Base-by-base conservation (phyloP, 768 basidiomycete genomes). In the Tylopilus sp. region DNA sequence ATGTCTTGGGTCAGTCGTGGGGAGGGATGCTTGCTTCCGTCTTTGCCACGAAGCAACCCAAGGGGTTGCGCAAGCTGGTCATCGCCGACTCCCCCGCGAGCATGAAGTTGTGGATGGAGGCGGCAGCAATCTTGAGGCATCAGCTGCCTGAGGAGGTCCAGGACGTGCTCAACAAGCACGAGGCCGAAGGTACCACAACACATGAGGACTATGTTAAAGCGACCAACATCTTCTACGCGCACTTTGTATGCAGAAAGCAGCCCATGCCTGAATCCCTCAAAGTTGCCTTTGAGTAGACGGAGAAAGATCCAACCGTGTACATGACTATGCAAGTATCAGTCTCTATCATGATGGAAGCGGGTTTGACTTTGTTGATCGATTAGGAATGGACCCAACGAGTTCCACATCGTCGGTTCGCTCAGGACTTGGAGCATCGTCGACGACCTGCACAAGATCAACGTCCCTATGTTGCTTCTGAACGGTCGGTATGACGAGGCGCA, bases 221-320 rank as follows among this genome's bases (percentile, higher is more conserved):
- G 12, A 71, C 74, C 54, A 45, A 48, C 1, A 61, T 69, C 22
- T 82, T 75, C 63, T 77, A 75, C 55, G 65, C 67, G 9, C 64
- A 64, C 15, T 73, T 77, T 53, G 23, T 76, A 11, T 82, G 79
- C 58, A 66, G 71, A 23, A 4, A 76, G 10, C 59, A 77, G 33
- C 79, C 79, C 0, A 69, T 70, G 64, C 81, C 82, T 0, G 50
- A 69, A 36, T 64, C 72, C 9, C 60, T 81, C 5, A 15, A 57
- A 6, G 51, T 55, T 31, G 51, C 69, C 26, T 66, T 79, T 42
- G 65, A 51, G 18, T 63, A 58, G 53, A 41, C 73, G 6, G 72
- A 70, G 6, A 67, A 72, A 36, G 79, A 81, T 48, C 67, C 74
- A 4, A 81, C 79, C 0, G 78, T 80, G 5, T 75, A 74, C 45